Conservation (phyloP, 2,329 filamentous ascomycete genomes). For the Fusarium fujikuroi region DNA sequence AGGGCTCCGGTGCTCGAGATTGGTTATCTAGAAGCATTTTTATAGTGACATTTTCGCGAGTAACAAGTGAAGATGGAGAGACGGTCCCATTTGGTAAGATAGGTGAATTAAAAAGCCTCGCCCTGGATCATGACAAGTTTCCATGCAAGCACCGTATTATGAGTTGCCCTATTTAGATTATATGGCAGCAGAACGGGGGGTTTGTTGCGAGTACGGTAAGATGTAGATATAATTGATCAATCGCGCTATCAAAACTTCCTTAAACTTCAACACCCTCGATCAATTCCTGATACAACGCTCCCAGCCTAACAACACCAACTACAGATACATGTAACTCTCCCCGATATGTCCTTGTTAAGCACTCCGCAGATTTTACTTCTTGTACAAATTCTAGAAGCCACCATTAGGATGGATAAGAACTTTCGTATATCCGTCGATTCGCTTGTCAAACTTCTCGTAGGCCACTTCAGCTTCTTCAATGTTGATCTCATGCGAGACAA, state of each 20-base stretch:
- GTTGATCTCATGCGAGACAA: slow-evolving; percentile 71
- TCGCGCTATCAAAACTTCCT: background rate
- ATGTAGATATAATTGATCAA: background rate
- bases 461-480: slow-evolving; percentile 70
- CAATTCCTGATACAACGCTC: background rate
- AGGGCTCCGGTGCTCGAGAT: background rate
- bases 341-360: background rate
- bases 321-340: background rate
- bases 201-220: background rate
- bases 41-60: background rate
- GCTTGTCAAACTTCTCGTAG: slow-evolving; percentile 74
- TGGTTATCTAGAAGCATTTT: background rate
- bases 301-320: background rate
- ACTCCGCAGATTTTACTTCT: background rate
- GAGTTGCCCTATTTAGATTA: background rate
- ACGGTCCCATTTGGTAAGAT: background rate
- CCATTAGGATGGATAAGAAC: slow-evolving; percentile 75
- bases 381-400: slow-evolving; percentile 31
- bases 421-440: slow-evolving; percentile 74
- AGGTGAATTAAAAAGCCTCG: background rate
- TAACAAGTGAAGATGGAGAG: background rate
- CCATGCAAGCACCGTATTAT: background rate
- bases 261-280: background rate
- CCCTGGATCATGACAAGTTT: background rate
- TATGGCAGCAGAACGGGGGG: background rate